Conservation (phyloP, 2,329 filamentous ascomycete genomes). For the Stylonectria norvegica region DNA sequence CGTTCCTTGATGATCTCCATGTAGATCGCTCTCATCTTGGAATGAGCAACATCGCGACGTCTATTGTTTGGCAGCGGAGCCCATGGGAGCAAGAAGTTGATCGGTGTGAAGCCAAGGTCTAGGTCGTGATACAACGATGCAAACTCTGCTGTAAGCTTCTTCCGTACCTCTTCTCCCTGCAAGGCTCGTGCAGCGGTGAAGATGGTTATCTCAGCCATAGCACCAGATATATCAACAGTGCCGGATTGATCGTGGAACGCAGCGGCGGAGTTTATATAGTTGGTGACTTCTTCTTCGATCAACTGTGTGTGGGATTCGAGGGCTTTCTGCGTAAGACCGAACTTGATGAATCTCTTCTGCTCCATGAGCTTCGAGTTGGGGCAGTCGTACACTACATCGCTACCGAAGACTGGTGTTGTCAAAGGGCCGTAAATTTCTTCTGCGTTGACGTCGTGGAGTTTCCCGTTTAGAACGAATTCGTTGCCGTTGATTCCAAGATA, state of each 20-base stretch:
- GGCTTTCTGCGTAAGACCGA: slow-evolving; percentile 63
- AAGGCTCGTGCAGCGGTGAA: slow-evolving; percentile 76
- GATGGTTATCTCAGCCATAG: slow-evolving; percentile 74
- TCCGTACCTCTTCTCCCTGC: slow-evolving; percentile 72
- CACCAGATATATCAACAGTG: slow-evolving; percentile 59
- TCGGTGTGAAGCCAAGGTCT: slow-evolving; percentile 69
- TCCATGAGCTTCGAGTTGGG: slow-evolving; percentile 84
- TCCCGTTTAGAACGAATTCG: slow-evolving; percentile 56
- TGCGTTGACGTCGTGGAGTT: slow-evolving; percentile 49
- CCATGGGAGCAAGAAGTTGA: slow-evolving; percentile 83
- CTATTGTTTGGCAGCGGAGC: slow-evolving; percentile 73
- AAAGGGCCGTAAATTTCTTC: slow-evolving; percentile 53
- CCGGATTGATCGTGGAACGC: slow-evolving; percentile 59
- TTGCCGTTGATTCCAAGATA: slow-evolving; percentile 50
- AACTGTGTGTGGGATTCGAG: slow-evolving; percentile 65
- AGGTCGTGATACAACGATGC: slow-evolving; percentile 76
- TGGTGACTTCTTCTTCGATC: slow-evolving; percentile 65
- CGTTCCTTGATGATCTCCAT: slow-evolving; percentile 66
- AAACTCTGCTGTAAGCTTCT: slow-evolving; percentile 67
- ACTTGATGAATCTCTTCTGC: slow-evolving; percentile 81
- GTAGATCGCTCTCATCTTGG: slow-evolving; percentile 68
- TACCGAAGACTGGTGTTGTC: slow-evolving; percentile 63
- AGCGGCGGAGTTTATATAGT: slow-evolving; percentile 57
- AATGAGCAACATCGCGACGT: slow-evolving; percentile 66
- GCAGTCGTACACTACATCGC: slow-evolving; percentile 79